Conservation (phyloP, 805 yeast species). For the Ogataea kodamae region DNA sequence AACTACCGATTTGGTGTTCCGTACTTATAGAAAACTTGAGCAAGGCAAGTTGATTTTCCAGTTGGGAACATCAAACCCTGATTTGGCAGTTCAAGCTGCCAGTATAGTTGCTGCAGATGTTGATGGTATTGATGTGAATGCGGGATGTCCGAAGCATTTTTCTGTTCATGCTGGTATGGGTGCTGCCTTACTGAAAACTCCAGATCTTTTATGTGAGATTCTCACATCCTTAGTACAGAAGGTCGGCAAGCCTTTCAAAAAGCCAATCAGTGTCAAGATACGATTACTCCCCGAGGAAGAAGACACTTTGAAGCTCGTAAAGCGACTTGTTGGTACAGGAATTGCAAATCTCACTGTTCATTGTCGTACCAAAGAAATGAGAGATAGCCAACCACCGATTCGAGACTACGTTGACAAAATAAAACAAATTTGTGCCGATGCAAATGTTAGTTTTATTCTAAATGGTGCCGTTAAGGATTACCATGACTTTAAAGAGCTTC, state of each 20-base stretch:
- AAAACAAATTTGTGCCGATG: constrained; percentile 53
- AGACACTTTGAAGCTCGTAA: constrained; percentile 58
- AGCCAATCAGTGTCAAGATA: constrained; percentile 89
- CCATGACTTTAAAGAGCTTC: constrained; percentile 51
- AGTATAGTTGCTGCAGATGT: constrained; percentile 77
- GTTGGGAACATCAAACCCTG: constrained; percentile 82
- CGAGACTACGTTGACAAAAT: constrained; percentile 65
- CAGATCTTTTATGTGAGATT: constrained; percentile 72
- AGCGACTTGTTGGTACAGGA: constrained; percentile 66
- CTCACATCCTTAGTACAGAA: constrained; percentile 64
- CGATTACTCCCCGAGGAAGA: constrained; percentile 66
- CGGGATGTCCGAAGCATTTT: constrained; percentile 97
- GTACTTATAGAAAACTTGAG: constrained; percentile 67
- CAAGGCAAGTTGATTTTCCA: constrained; percentile 75
- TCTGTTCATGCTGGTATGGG: constrained; percentile 97
- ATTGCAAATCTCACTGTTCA: constrained; percentile 84
- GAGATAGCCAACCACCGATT: constrained; percentile 79
- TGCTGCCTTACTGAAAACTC: constrained; percentile 81
- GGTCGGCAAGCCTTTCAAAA: constrained; percentile 72
- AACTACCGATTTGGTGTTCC: constrained; percentile 53
- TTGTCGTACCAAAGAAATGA: constrained; percentile 85
- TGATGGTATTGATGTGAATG: constrained; percentile 87
- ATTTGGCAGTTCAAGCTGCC: constrained; percentile 87
- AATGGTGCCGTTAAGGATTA: constrained; percentile 72
- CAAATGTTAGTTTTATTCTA: constrained; percentile 68